Evolutionary conservation across 352 stramenopile species (phyloP), one percentile per base, ranked within the genome.

Genomic region (Phytophthora agathidicida): DNA sequence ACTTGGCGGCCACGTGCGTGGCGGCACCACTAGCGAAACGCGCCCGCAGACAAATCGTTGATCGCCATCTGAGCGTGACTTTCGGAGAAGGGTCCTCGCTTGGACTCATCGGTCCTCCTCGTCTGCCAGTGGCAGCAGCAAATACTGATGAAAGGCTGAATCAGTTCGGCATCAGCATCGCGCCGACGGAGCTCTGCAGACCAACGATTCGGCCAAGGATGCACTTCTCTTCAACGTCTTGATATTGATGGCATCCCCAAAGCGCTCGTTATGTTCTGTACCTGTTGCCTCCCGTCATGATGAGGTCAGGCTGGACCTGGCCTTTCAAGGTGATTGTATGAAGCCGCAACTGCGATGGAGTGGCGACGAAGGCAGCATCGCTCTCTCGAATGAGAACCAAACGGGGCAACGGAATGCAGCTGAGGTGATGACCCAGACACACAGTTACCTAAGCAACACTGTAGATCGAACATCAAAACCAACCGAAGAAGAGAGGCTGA

Each of bases 1-100:
- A 23, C 13, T n/a, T 16, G 8, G 7, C 9, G 23, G 32, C 14
- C 33, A 38, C 10, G 27, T 26, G 33, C 38, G 38, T 35, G n/a
- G 28, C n/a, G 20, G 38, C 42, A 32, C 52, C 39, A 63, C 24
- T 63, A 55, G 54, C 54, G 44, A 56, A 62, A 56, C 27, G 5
- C 19, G 23, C 13, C 16, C 27, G 30, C 13, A 37, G 37, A 20
- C 37, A 49, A 49, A 50, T 59, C 38, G 24, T 57, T 56, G 47
- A 48, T 10, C 16, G 19, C 26, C 39, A 37, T 44, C 28, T 46
- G 47, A 44, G 47, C 33, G 33, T 19, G 16, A 16, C 26, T 30
- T 16, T 48, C 48, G 48, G 19, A 47, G 33, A 56, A 45, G 48
- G 35, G 48, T 16, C 24, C 43, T 20, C 39, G 22, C 39, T 8